Percentiles rank a stretch among this genome's conserved stretches.
Evolutionary conservation across 257 asterid species (phyloP).

Genomic region (Petunia axillaris): DNA sequence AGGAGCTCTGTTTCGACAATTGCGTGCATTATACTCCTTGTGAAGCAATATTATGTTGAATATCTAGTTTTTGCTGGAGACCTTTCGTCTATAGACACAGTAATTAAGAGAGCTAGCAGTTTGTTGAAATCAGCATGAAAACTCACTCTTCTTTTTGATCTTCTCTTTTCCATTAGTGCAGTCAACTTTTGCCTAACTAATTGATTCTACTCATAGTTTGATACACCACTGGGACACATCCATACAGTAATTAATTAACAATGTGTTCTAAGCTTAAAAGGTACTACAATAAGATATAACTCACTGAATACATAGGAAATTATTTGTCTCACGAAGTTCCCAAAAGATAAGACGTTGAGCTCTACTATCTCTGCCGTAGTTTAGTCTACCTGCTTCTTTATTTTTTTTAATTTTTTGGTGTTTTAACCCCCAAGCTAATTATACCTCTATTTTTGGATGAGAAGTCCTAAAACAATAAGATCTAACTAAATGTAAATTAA

Average conservation of each 20-base stretch:
- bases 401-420: no score
- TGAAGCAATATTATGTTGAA: slow-evolving; percentile 12
- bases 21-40: background rate
- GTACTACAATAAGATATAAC: no score
- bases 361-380: background rate
- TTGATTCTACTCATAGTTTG: background rate
- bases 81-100: background rate
- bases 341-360: background rate
- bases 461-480: background rate
- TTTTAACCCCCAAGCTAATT: background rate
- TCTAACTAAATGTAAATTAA: background rate
- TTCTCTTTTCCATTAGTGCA: background rate
- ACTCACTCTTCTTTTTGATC: background rate
- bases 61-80: background rate
- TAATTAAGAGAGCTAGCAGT: slow-evolving; percentile 7
- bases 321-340: background rate
- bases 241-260: background rate
- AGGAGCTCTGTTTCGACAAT: background rate
- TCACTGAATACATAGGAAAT: background rate
- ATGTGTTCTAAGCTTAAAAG: background rate
- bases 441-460: background rate
- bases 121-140: background rate
- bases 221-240: slow-evolving; percentile 9
- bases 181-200: background rate
- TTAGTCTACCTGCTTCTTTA: background rate